Evolutionary conservation across 768 basidiomycete species (phyloP), one percentile per base, ranked within the genome.

Genomic region (Trametopsis cervina): DNA sequence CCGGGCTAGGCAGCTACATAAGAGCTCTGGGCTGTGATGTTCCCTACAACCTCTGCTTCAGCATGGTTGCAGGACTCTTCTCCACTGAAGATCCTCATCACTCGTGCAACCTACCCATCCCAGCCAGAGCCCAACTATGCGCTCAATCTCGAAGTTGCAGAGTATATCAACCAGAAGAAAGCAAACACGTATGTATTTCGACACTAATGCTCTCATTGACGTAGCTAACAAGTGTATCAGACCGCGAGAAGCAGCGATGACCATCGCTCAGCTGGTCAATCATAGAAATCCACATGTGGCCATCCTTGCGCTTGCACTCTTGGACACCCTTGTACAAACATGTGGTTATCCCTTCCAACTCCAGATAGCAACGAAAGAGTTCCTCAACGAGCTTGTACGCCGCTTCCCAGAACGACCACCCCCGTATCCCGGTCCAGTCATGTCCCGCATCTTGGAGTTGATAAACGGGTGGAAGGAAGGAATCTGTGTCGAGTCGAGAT

Each of bases 271-370:
- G 17, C 75, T 89, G 39, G 83, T 90, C 48, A 98, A 98, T 66
- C 87, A 93, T 62, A 83, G 93, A 48, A 94, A 95, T 59, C 89
- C 89, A 0, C 94, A 96, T 62, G 77, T 95, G 57, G 82, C 90
- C 18, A 77, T 94, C 54, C 81, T 97, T 24, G 82, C 91, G 2
- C 77, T 98, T 10, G 71, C 85, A 4, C 78, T 95, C 3, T 81
- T 97, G 54, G 88, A 93, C 65, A 92, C 89, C 12, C 83, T 99
- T 42, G 86, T 97, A 39, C 88, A 93, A 62, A 85, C 88, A 35
- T 98, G 95, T 63, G 96, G 96, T 64, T 99, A 99, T 68, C 84
- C 95, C 0, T 87, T 99, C 49, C 96, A 98, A 63, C 83, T 99
- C 20, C 96, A 99, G 65, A 88, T 98, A 57, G 75, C 87, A 15